These are phyloP conservation scores for Saturnispora besseyi DNA, from an alignment of 805 yeast species.

Conservation along the genomic window DNA sequence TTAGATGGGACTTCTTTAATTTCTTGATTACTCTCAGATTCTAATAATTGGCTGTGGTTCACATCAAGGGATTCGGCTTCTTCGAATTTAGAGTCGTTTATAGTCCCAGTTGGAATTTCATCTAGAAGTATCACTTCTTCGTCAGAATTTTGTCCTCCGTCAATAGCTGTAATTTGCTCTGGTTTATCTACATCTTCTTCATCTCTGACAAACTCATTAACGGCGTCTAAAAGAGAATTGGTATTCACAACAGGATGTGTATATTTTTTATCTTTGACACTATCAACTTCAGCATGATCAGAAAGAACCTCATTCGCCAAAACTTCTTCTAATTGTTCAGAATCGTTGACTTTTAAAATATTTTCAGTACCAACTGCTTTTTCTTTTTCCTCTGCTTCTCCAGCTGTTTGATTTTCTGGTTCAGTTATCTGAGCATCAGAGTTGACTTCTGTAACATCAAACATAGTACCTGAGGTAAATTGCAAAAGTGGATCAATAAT, in stretches of 20 bases:
- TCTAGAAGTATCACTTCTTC: too few relatives aligned
- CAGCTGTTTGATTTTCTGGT: not conserved
- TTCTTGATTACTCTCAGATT: not conserved
- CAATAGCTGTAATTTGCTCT: not conserved
- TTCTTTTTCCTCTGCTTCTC: not conserved
- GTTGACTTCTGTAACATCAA: slow-evolving; percentile 2
- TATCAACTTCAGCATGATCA: too few relatives aligned
- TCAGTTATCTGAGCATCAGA: not conserved
- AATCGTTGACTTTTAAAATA: too few relatives aligned
- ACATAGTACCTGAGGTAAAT: slow-evolving; percentile 6
- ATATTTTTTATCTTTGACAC: not conserved
- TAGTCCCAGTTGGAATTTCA: too few relatives aligned
- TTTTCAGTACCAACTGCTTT: not conserved
- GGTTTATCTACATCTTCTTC: not conserved
- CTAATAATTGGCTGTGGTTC: not conserved
- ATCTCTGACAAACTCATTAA: not conserved
- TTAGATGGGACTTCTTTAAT: not conserved
- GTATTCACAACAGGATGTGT: not conserved
- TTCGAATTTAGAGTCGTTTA: not conserved
- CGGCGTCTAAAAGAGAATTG: not conserved
- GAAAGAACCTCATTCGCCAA: too few relatives aligned
- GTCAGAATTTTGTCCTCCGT: not conserved
- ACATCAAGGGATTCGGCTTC: not conserved
- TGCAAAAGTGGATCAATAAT: slow-evolving; percentile 3
- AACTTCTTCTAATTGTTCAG: too few relatives aligned